These are phyloP conservation scores for Fraxinus cuspidata DNA, from an alignment of 257 asterid species.

Conservation along the genomic window DNA sequence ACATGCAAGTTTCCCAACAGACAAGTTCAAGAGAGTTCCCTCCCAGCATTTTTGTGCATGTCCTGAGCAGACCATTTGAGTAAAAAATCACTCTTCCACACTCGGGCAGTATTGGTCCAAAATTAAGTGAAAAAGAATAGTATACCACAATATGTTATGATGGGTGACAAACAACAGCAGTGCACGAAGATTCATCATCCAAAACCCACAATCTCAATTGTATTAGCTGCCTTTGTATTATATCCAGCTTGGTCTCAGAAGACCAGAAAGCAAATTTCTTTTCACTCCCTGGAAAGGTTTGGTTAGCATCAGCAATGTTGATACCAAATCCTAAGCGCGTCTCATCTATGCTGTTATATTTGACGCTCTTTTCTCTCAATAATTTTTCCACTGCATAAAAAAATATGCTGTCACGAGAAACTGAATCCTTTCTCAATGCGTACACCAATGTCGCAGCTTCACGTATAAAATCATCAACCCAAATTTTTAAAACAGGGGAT, in stretches of 20 bases:
- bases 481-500: slow-evolving; percentile 44
- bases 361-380: slow-evolving; percentile 43
- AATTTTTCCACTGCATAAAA: slow-evolving; percentile 51
- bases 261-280: slow-evolving; percentile 66
- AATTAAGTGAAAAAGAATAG: background rate
- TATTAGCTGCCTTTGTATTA: slow-evolving; percentile 54
- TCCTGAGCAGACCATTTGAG: background rate
- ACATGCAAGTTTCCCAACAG: slow-evolving; percentile 1
- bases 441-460: slow-evolving; percentile 40
- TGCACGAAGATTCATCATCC: slow-evolving; percentile 71
- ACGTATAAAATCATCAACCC: slow-evolving; percentile 48
- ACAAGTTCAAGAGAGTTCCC: background rate
- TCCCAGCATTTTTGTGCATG: background rate
- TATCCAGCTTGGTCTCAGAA: slow-evolving; percentile 36
- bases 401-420: slow-evolving; percentile 33
- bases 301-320: slow-evolving; percentile 33
- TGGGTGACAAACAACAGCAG: slow-evolving; percentile 71
- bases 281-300: slow-evolving; percentile 30
- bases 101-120: background rate
- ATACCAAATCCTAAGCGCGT: slow-evolving; percentile 47
- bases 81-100: background rate
- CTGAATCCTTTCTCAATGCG: slow-evolving; percentile 39
- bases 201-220: slow-evolving; percentile 58
- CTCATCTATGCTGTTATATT: slow-evolving; percentile 51
- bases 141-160: slow-evolving; percentile 35